Conservation (phyloP, 129 eudicot species). For the Gnaphalium uliginosum region DNA sequence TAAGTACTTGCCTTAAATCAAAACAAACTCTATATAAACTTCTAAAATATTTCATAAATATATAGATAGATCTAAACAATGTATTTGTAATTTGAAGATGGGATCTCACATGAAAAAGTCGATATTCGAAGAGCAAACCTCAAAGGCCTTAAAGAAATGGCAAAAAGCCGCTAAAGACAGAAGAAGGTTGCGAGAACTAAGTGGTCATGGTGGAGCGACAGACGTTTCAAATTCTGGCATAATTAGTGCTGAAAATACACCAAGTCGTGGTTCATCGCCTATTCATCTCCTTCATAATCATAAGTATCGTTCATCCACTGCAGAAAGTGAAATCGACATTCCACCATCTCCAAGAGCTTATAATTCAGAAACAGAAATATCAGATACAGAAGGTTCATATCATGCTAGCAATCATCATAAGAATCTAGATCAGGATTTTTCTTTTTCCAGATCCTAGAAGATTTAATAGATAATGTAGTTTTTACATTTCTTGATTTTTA, state of each 20-base stretch:
- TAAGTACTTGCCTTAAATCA: conserved; percentile 11
- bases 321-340: conserved; percentile 50
- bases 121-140: conserved; percentile 73
- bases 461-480: neutral
- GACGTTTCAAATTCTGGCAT: conserved; percentile 31
- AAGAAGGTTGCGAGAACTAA: conserved; percentile 46
- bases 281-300: conserved; percentile 61
- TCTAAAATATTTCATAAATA: neutral
- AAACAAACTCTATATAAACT: neutral
- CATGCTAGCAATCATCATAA: conserved; percentile 31
- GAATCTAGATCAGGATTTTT: conserved; percentile 29
- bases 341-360: conserved; percentile 50
- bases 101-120: conserved; percentile 80
- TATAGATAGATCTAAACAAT: neutral
- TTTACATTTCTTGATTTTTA: conserved; percentile 9
- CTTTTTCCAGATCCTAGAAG: conserved; percentile 39
- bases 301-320: conserved; percentile 38
- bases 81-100: conserved; percentile 45
- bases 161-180: conserved; percentile 59
- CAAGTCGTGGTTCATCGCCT: conserved; percentile 58
- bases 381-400: conserved; percentile 53
- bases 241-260: conserved; percentile 40
- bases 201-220: neutral
- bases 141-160: conserved; percentile 82
- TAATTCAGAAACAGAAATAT: conserved; percentile 45